Conservation (phyloP, 768 basidiomycete species). For the Leucocoprinus leucothites region DNA sequence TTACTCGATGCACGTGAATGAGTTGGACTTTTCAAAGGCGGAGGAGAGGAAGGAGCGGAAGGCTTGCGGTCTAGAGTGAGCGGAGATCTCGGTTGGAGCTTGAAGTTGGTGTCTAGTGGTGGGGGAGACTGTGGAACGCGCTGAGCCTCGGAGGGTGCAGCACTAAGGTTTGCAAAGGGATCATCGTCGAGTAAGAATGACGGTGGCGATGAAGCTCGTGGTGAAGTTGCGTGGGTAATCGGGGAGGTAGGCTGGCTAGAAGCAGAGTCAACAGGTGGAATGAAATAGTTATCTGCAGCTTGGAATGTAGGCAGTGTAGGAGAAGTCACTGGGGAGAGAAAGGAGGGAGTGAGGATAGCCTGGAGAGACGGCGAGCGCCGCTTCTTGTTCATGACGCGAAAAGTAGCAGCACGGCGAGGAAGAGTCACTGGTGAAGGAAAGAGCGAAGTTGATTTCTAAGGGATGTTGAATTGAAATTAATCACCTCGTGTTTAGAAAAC, state of each 20-base stretch:
- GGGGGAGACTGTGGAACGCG: conserved; percentile 14
- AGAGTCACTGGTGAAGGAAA: conserved; percentile 13
- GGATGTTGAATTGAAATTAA: too few relatives aligned
- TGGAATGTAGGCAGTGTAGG: conserved; percentile 20
- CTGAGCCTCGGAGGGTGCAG: conserved; percentile 18
- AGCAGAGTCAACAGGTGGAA: conserved; percentile 8
- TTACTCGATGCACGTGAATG: too few relatives aligned
- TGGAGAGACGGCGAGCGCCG: conserved; percentile 55
- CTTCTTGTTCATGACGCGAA: conserved; percentile 38
- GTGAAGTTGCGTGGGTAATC: conserved; percentile 13
- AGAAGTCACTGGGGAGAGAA: conserved; percentile 27
- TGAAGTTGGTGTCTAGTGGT: too few relatives aligned
- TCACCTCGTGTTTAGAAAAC: background rate
- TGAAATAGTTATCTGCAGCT: conserved; percentile 8
- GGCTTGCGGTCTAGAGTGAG: conserved; percentile 24
- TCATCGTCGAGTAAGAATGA: conserved; percentile 65
- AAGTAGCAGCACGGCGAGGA: conserved; percentile 8
- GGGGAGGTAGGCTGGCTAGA: conserved; percentile 11
- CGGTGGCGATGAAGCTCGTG: conserved; percentile 34
- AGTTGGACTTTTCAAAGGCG: background rate
- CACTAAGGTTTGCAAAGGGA: conserved; percentile 64
- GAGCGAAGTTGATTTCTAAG: conserved; percentile 10
- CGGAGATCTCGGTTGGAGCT: too few relatives aligned
- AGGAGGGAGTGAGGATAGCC: conserved; percentile 47
- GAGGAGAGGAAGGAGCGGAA: conserved; percentile 8